Percentiles rank a stretch among this genome's conserved stretches.
Evolutionary conservation across 2,329 filamentous ascomycete genomes (phyloP).

Genomic region (Capronia epimyces): DNA sequence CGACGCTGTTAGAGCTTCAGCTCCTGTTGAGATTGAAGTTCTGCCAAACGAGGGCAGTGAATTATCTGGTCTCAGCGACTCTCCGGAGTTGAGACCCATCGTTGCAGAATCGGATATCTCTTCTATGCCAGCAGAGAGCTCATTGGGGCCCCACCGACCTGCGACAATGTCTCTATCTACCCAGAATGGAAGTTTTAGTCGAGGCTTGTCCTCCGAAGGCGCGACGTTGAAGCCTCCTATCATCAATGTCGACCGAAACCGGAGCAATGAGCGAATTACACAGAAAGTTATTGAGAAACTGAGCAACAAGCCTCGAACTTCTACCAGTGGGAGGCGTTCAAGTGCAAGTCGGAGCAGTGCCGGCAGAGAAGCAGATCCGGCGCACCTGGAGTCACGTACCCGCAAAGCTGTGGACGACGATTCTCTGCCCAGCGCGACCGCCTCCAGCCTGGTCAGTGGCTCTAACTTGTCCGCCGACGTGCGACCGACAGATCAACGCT

Average conservation of each 20-base stretch:
- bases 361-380: slow-evolving; percentile 43
- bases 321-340: slow-evolving; percentile 39
- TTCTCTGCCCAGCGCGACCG: slow-evolving; percentile 47
- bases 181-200: slow-evolving; percentile 42
- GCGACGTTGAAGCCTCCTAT: slow-evolving; percentile 56
- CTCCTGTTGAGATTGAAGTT: slow-evolving; percentile 86
- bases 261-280: slow-evolving; percentile 62
- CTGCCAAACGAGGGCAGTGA: slow-evolving; percentile 62
- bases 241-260: slow-evolving; percentile 55
- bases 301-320: slow-evolving; percentile 45
- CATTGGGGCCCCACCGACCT: slow-evolving; percentile 53
- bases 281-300: slow-evolving; percentile 66
- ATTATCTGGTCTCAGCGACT: slow-evolving; percentile 56
- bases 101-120: slow-evolving; percentile 79
- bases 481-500: slow-evolving; percentile 53
- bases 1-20: slow-evolving; percentile 58
- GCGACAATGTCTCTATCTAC: slow-evolving; percentile 29
- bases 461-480: slow-evolving; percentile 49
- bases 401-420: slow-evolving; percentile 50
- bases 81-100: slow-evolving; percentile 59
- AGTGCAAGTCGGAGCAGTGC: slow-evolving; percentile 38
- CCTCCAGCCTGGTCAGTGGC: slow-evolving; percentile 55
- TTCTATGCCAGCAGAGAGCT: slow-evolving; percentile 67
- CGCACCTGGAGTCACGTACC: slow-evolving; percentile 38
- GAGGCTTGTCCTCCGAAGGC: slow-evolving; percentile 34